These are phyloP conservation scores for Aspergillus unguis DNA, from an alignment of 2,329 filamentous ascomycete genomes.

Conservation along the genomic window DNA sequence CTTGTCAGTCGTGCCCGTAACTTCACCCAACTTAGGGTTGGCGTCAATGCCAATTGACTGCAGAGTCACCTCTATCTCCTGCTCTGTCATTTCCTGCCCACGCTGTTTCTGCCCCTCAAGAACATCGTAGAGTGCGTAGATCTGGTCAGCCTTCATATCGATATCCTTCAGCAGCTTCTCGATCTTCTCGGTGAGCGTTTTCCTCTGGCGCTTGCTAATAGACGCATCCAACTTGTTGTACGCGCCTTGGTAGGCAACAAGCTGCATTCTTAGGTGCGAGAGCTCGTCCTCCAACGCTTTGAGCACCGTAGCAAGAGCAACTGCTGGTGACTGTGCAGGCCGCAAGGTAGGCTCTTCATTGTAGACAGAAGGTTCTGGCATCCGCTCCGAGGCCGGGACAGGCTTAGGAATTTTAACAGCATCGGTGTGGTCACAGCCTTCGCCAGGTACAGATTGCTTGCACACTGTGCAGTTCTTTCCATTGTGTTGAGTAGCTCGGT, in stretches of 20 bases:
- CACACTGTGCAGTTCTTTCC: constrained; percentile 57
- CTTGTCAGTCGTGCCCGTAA: constrained; percentile 30
- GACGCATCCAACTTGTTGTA: constrained; percentile 67
- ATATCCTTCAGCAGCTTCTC: constrained; percentile 60
- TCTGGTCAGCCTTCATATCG: constrained; percentile 71
- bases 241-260: constrained; percentile 58
- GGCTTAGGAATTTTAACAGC: constrained; percentile 48
- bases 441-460: constrained; percentile 41
- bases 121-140: constrained; percentile 80
- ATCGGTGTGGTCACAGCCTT: constrained; percentile 33
- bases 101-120: constrained; percentile 72
- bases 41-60: constrained; percentile 42
- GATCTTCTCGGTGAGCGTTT: constrained; percentile 59
- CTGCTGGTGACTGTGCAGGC: constrained; percentile 63
- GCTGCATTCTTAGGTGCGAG: constrained; percentile 67
- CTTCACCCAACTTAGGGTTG: constrained; percentile 16
- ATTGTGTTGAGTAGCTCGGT: constrained; percentile 48
- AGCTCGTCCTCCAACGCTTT: constrained; percentile 79
- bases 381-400: constrained; percentile 50
- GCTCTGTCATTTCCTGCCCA: constrained; percentile 61
- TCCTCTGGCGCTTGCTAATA: constrained; percentile 62
- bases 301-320: constrained; percentile 77
- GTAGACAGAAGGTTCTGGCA: constrained; percentile 41
- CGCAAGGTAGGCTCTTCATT: constrained; percentile 60
- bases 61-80: constrained; percentile 64